Conservation (phyloP, 2,329 filamentous ascomycete genomes). For the Didymella sp. region DNA sequence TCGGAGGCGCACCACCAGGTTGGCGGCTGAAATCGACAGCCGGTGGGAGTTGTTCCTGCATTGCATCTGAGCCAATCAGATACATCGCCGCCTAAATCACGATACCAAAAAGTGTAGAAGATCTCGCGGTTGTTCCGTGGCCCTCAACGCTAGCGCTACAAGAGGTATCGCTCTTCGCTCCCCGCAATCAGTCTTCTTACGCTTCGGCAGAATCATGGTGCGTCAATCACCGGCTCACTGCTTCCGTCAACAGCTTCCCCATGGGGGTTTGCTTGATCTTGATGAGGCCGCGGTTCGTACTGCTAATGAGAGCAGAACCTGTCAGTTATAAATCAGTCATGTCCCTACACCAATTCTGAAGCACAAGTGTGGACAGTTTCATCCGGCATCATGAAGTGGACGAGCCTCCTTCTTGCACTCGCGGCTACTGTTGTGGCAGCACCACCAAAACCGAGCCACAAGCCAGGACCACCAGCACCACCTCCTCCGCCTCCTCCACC, state of each 20-base stretch:
- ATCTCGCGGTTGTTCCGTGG: not conserved
- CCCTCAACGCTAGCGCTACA: not conserved
- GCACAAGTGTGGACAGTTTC: not conserved
- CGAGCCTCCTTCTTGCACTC: not conserved
- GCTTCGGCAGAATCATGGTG: not conserved
- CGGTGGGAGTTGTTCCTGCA: slow-evolving; percentile 1
- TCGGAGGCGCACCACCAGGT: not conserved
- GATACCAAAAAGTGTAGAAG: not conserved
- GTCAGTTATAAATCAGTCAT: not conserved
- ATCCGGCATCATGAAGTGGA: not conserved
- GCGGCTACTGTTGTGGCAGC: slow-evolving; percentile 3
- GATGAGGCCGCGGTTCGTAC: not conserved
- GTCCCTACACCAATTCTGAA: not conserved
- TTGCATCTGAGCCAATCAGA: not conserved
- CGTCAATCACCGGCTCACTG: not conserved
- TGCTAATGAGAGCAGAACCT: not conserved
- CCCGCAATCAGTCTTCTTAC: not conserved
- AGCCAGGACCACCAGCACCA: not conserved
- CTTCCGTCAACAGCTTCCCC: not conserved
- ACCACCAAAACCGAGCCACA: not conserved
- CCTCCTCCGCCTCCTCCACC: slow-evolving; percentile 1
- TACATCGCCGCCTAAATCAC: not conserved
- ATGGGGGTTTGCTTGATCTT: not conserved
- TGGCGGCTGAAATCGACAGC: slow-evolving; percentile 1
- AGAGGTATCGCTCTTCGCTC: not conserved